These are phyloP conservation scores for Cladochytrium replicatum DNA, from an alignment of 192 early-diverging fungal genomes.

Conservation along the genomic window DNA sequence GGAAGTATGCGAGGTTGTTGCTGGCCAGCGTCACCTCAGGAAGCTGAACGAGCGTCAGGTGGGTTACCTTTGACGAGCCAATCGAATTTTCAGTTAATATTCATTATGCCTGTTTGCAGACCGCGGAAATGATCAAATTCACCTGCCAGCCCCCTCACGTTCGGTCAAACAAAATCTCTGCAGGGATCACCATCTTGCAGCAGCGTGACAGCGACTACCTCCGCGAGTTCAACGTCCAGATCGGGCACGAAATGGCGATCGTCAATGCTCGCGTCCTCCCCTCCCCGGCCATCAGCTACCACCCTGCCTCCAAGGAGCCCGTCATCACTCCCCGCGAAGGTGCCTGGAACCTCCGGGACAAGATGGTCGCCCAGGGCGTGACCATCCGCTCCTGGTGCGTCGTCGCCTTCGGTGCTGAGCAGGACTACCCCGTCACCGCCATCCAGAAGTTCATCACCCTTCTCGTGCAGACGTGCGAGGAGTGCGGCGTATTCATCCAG, in stretches of 20 bases:
- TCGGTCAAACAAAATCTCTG: conserved; percentile 73
- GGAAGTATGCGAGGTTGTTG: conserved; percentile 77
- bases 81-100: background rate
- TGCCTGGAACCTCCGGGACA: conserved; percentile 81
- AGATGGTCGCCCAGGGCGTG: conserved; percentile 63
- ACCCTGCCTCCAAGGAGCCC: conserved; percentile 51
- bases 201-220: conserved; percentile 65
- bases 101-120: too few relatives aligned
- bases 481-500: conserved; percentile 53
- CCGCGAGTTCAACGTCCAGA: conserved; percentile 61
- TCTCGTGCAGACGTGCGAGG: conserved; percentile 61
- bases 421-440: conserved; percentile 34
- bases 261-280: conserved; percentile 71
- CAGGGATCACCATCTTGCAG: conserved; percentile 56
- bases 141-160: conserved; percentile 75
- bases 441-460: conserved; percentile 65
- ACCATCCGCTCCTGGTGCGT: conserved; percentile 74
- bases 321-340: conserved; percentile 56
- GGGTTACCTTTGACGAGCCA: conserved; percentile 8
- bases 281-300: conserved; percentile 65
- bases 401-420: conserved; percentile 57
- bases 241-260: conserved; percentile 53
- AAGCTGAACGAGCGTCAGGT: conserved; percentile 69
- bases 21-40: conserved; percentile 72
- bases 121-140: conserved; percentile 91